Base-by-base conservation (phyloP, 805 yeast genomes). In the Maudiozyma barnettii region DNA sequence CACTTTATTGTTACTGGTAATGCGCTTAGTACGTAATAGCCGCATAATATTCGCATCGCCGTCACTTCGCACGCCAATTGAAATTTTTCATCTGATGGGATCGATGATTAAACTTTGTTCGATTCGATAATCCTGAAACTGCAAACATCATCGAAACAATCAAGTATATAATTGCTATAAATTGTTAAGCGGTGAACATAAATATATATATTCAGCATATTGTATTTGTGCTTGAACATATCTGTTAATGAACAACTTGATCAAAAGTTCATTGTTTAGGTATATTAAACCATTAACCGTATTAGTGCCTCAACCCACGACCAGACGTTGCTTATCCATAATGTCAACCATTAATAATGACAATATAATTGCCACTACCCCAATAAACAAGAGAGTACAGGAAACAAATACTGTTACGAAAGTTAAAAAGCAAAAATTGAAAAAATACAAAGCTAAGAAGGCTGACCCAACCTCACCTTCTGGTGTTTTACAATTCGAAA, bases 401-500 rank as follows among this genome's bases (percentile, higher is more conserved):
- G 18, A 33, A n/a, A 18, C 7, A 14, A n/a, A 5, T 8, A 16
- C 16, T n/a, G 5, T 33, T 4, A 5, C 18, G n/a, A 33, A 33
- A 16, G 18, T 33, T 23, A 67, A 66, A 47, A 69, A 67, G 54
- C 61, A 64, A 47, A 70, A 72, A 47, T 23, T 61, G 14, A 76
- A 78, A 59, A 78, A 77, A 57, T 83, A 81, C 57, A 79, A 76
- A 60, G 68, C 75, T 30, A 82, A 82, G 55, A 76, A 74, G 8
- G 73, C 75, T 12, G 97, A 89, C 50, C 75, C 83, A 30, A 85
- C 95, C 0, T 76, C 93, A 1, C 87, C 95, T 7, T 67, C 80
- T 36, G 97, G 97, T 7, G 84, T 87, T 6, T 71, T 91, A 39
- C 77, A 80, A 52, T 71, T 71, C 51, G 96, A 90, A 62, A 85